Evolutionary conservation across 2,329 filamentous ascomycete species (phyloP), one percentile per base, ranked within the genome.

Genomic region (Rhexocercosporidium sp.): DNA sequence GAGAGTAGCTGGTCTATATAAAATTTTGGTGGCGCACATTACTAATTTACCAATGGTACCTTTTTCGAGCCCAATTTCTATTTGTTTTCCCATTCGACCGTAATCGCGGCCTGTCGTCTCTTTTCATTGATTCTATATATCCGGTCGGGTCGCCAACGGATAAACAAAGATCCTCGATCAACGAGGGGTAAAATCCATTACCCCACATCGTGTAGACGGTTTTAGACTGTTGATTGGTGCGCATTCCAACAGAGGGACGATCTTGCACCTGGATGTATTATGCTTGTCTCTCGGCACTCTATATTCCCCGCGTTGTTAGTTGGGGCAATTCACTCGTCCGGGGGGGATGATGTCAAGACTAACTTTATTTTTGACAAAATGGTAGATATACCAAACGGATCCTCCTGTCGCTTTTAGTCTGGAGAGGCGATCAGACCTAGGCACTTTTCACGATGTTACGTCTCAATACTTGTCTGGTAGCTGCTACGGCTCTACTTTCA

Each of bases 321-420:
- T n/a, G 29, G 3, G 41, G 25, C 27, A 37, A 57, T 57, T 57
- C 3, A 25, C 41, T 34, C 54, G 54, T 39, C 20, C 34, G 3
- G 29, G 53, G 29, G 54, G 18, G 34, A 57, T 57, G 54, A 57
- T 57, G 34, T 57, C 54, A 57, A 39, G 31, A 56, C 5, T 57
- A 37, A 20, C 20, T 25, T n/a, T 22, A 12, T 20, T 14, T 39
- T 41, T 41, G 54, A 41, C 9, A 2, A 18, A 20, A 22, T 41
- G 34, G 34, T 6, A 12, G 31, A 18, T 57, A 57, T 39, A 57
- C 41, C 12, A 39, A 20, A 25, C 6, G 11, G 14, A 39, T 20
- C 4, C 18, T 39, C 14, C 54, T 37, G 31, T 41, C 34, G 41
- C 6, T 5, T 25, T 39, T 22, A 37, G 20, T 16, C 34, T 20